Evolutionary conservation across 78 protist species (phyloP).

Genomic region (Capsaspora owczarzaki): DNA sequence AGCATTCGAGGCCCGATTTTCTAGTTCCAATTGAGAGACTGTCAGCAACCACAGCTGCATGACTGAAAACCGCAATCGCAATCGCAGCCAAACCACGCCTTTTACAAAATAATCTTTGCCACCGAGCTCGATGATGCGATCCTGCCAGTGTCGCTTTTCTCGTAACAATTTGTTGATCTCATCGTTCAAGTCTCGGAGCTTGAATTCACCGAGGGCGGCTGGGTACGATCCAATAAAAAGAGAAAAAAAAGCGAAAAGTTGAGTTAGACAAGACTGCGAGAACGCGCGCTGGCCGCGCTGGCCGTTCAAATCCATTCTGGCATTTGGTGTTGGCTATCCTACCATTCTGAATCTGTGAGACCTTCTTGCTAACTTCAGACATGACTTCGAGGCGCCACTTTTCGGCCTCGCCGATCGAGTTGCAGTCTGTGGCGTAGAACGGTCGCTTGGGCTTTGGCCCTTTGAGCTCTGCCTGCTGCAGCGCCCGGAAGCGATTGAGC

Average conservation of each 20-base stretch:
- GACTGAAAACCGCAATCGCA: not conserved
- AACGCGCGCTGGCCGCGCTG: not conserved
- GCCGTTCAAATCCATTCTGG: not conserved
- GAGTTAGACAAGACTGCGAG: not conserved
- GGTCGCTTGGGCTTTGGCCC: conserved; percentile 49
- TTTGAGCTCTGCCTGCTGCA: conserved; percentile 31
- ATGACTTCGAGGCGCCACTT: conserved; percentile 73
- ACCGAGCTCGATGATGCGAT: conserved; percentile 79
- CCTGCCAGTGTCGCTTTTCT: conserved; percentile 88
- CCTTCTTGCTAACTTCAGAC: conserved; percentile 62
- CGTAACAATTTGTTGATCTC: conserved; percentile 82
- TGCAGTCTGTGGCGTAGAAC: conserved; percentile 44
- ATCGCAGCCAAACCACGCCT: not conserved
- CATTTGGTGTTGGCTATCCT: not conserved
- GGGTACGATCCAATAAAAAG: not conserved
- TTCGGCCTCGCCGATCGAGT: conserved; percentile 58
- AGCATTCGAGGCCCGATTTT: not conserved
- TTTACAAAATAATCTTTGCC: conserved; percentile 72
- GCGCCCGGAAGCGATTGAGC: conserved; percentile 70
- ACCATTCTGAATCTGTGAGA: conserved; percentile 77
- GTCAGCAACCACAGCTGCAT: not conserved
- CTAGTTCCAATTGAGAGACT: not conserved
- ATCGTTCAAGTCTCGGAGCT: conserved; percentile 90
- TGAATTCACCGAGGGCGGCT: conserved; percentile 80
- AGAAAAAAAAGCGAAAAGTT: not conserved